Base-by-base conservation (phyloP, 495 filamentous ascomycete species). In the Daldinia loculata region DNA sequence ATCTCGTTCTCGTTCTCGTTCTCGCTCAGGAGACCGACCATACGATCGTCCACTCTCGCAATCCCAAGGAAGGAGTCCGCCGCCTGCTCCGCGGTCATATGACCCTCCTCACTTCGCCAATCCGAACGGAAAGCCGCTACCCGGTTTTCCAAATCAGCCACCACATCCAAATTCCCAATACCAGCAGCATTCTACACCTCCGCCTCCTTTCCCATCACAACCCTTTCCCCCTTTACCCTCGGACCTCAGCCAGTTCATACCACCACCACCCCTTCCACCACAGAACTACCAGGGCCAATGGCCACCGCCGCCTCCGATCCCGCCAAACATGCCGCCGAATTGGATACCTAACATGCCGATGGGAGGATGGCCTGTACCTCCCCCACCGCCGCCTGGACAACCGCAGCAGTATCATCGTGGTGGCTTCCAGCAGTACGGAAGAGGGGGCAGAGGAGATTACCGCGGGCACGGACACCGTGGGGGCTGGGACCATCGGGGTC, bases 251-350 rank as follows among this genome's bases (percentile, higher is more conserved):
- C 77, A 65, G 32, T 80, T 74, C 34, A 72, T 70, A 2, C 64
- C 76, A n/a, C 81, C 80, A 22, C 77, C 77, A 22, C 86, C 82
- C 30, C 83, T 81, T 36, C 67, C 61, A 14, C 85, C 83, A 14
- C 78, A 77, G 7, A 82, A 82, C 43, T 87, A 84, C 55, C 76
- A 80, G 27, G 85, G 84, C n/a, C 77, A 81, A 51, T 88, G 85
- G 86, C 82, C 80, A 6, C 82, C 84, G 14, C 84, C 82, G 56
- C 70, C 72, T 0, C 69, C 76, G 0, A 71, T 71, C 0, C 76
- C 73, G 1, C 75, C 72, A 2, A 75, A 62, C 27, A 67, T 75
- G 62, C 74, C 72, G 19, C 76, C 74, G 41, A 77, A 67, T 24
- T 77, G 75, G 75, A 48, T 75, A 27, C 73, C 71, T 14, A 63